phyloP scores from a whole-genome alignment of 2,329 filamentous ascomycete species.

The Nemania diffusa region DNA sequence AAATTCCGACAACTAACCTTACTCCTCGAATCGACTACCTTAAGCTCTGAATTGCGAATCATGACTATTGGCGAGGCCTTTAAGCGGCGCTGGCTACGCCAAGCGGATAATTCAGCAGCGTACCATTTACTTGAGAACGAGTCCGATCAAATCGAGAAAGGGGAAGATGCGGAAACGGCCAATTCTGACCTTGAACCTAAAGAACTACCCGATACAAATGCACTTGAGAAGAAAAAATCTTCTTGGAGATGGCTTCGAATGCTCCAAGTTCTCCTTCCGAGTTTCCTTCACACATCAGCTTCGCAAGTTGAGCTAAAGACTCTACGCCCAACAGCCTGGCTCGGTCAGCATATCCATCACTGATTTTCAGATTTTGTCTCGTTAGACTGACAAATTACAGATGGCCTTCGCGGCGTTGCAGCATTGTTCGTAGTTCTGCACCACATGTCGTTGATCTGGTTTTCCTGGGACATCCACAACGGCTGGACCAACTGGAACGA shows the following conservation, averaged over 20 bases:
- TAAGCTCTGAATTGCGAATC: not conserved
- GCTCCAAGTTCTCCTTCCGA: slow-evolving; percentile 36
- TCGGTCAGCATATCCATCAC: slow-evolving; percentile 36
- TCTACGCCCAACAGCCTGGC: slow-evolving; percentile 45
- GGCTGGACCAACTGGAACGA: slow-evolving; percentile 41
- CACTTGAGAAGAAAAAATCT: not conserved
- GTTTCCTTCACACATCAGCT: slow-evolving; percentile 33
- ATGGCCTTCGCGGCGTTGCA: slow-evolving; percentile 65
- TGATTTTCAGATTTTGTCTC: not conserved
- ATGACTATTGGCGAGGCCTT: slow-evolving; percentile 15
- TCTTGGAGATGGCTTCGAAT: slow-evolving; percentile 14
- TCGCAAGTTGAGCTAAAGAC: not conserved
- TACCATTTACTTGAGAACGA: slow-evolving; percentile 31
- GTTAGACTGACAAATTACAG: slow-evolving; percentile 41
- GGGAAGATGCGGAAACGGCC: slow-evolving; percentile 18
- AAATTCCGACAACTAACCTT: not conserved
- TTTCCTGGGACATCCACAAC: slow-evolving; percentile 45
- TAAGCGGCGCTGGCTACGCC: slow-evolving; percentile 2
- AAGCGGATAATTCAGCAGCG: not conserved
- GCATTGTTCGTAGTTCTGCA: slow-evolving; percentile 65
- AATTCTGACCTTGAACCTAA: not conserved
- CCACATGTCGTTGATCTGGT: slow-evolving; percentile 52
- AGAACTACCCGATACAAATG: not conserved
- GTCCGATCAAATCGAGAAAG: slow-evolving; percentile 24
- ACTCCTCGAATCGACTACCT: too few relatives aligned